Evolutionary conservation across 345 rosid genomes (phyloP), one percentile per base, ranked within the genome.

Genomic region (Euphorbia peplus): DNA sequence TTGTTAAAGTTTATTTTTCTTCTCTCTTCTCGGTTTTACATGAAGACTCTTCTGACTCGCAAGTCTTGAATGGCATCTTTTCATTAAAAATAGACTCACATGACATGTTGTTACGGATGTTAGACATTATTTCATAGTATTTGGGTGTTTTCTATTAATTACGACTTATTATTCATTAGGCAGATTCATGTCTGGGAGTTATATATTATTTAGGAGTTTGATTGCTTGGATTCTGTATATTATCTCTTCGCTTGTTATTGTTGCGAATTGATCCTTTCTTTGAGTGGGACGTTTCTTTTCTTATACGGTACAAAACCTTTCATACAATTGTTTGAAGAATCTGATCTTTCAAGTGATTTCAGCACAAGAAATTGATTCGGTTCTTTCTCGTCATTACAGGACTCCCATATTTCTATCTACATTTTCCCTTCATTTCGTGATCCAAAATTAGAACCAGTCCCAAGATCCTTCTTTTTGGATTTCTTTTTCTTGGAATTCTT

Each of bases 261-360:
- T 28, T n/a, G 69, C 60, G 21, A 70, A 74, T 8, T 66, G 60
- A 63, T 68, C 16, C 28, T 75, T 69, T 64, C 70, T 76, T 58
- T 80, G 83, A n/a, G 75, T 71, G 7, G 19, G 53, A 46, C 81
- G 82, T 70, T 81, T 84, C n/a, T n/a, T n/a, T n/a, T n/a, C 69
- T 80, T 87, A 54, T 83, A 89, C 7, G 90, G 92, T 61, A 83
- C 79, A 81, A 89, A 87, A 10, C 92, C 92, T 76, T 70, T 85
- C 68, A 25, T 41, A 53, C 56, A 68, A 39, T 69, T 81, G 35
- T 72, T 69, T 18, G 75, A 64, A 55, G 80, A 75, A 19, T 78
- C 82, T 21, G 88, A 77, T 63, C 68, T 80, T 50, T 65, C 76
- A 59, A 75, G 79, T 51, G 66, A 66, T 64, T 75, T 82, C 57